phyloP scores from a whole-genome alignment of 345 rosid species.

The Populus deltoides region DNA sequence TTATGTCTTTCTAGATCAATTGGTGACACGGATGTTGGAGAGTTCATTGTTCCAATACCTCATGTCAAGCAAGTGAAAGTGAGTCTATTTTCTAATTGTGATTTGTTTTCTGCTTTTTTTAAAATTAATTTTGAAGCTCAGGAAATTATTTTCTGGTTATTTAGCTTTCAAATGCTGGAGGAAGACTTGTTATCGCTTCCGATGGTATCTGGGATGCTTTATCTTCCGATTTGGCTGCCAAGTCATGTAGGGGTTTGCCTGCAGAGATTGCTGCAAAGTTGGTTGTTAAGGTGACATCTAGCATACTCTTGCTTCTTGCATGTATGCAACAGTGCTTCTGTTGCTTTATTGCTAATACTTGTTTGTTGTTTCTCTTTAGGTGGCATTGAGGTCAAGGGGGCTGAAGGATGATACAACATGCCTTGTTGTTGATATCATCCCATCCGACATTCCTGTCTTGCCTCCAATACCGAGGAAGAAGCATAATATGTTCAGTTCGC shows the following conservation, averaged over 20 bases:
- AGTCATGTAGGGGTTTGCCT: constrained; percentile 88
- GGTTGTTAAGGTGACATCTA: constrained; percentile 77
- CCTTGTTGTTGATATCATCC: constrained; percentile 95
- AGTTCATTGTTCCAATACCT: constrained; percentile 93
- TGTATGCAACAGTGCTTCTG: neutral
- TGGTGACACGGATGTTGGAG: constrained; percentile 99
- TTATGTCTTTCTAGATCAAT: constrained; percentile 97
- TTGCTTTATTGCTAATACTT: neutral
- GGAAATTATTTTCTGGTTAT: constrained; percentile 11
- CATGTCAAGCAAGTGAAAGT: constrained; percentile 99
- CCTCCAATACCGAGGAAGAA: constrained; percentile 72
- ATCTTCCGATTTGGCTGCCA: constrained; percentile 91
- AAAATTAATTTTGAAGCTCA: constrained; percentile 11
- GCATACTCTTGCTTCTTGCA: neutral
- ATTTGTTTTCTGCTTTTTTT: neutral
- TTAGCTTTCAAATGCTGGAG: constrained; percentile 91
- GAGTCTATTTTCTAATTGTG: constrained; percentile 12
- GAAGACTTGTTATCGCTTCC: constrained; percentile 94
- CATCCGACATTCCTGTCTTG: constrained; percentile 66
- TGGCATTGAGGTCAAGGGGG: constrained; percentile 93
- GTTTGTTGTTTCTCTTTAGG: constrained; percentile 43
- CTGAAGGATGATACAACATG: constrained; percentile 99
- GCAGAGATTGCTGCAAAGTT: constrained; percentile 97
- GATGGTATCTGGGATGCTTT: constrained; percentile 99
- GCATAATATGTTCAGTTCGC: constrained; percentile 53